Evolutionary conservation across 305 asterid species (phyloP), one percentile per base, ranked within the genome.

Genomic region (Fraxinus ornus): DNA sequence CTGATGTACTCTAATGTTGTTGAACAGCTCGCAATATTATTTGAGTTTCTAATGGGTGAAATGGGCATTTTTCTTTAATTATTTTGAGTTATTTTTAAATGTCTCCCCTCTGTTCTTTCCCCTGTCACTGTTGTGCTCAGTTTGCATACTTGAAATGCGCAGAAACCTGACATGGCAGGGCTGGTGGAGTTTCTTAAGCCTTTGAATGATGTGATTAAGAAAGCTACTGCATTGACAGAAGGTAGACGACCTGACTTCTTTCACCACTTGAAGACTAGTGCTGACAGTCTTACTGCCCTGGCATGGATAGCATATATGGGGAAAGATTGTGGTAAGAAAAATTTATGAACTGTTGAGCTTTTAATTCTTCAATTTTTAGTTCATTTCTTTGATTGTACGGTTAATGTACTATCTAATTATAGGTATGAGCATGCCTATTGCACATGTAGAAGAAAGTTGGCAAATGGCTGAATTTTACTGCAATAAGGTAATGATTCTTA

Each of bases 381-480:
- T 30, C 21, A 30, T 70, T 70, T 26, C 41, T 70, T 26, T 13
- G 39, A 22, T 70, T 78, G 73, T 73, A 22, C 76, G 80, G 39
- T 75, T 68, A 78, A 60, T 73, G 72, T 86, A 83, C 81, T 73
- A 35, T 78, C 76, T 22, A 32, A 26, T 55, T 78, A 55, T 87
- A 97, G 99, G 98, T 82, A 89, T 94, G 97, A 92, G 94, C 92
- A 92, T 94, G 99, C 99, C 98, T 78, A 94, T 88, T 86, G 98
- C 96, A 49, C 97, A 94, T 32, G 98, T 97, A 52, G 99, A 97
- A 89, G 99, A 97, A 88, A 91, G 96, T 88, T 97, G 99, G 99
- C 98, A 94, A 85, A 92, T 91, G 97, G 98, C 99, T 73, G 99
- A 97, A 88, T 97, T 97, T 83, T 97, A 93, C 73, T 88, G 90